These are phyloP conservation scores for Chalciporus sphaerocephalus DNA, from an alignment of 768 basidiomycete genomes.

Conservation along the genomic window DNA sequence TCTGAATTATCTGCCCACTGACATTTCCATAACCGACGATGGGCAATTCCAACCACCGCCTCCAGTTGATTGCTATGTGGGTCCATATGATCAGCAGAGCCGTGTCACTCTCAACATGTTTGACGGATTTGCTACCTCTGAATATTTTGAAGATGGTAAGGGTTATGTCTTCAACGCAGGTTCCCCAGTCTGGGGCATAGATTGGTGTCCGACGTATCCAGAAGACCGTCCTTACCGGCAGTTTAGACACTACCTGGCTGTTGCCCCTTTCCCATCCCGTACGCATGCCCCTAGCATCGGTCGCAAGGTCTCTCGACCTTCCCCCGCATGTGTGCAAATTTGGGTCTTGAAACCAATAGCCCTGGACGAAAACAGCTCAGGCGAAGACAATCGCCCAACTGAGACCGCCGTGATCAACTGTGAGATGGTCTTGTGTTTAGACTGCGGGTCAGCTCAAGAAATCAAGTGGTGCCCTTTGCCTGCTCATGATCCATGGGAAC, in stretches of 20 bases:
- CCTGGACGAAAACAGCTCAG: constrained; percentile 8
- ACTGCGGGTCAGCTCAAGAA: constrained; percentile 75
- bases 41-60: constrained; percentile 50
- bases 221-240: constrained; percentile 49
- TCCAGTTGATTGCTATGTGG: constrained; percentile 58
- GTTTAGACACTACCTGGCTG: constrained; percentile 77
- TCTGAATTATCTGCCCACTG: constrained; percentile 55
- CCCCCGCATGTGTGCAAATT: constrained; percentile 74
- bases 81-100: constrained; percentile 54
- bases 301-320: constrained; percentile 49
- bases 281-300: constrained; percentile 67
- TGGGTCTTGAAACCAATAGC: constrained; percentile 55
- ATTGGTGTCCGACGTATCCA: constrained; percentile 85
- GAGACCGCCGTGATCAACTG: constrained; percentile 49
- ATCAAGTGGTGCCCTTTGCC: constrained; percentile 94
- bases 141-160: constrained; percentile 52
- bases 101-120: constrained; percentile 50
- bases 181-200: constrained; percentile 84
- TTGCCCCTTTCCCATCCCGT: constrained; percentile 66
- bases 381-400: constrained; percentile 22
- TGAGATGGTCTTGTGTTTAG: constrained; percentile 81
- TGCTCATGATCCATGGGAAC: constrained; percentile 51
- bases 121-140: constrained; percentile 50
- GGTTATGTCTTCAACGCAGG: constrained; percentile 82
- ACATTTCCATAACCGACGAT: constrained; percentile 45